Conservation (phyloP, 2,329 filamentous ascomycete species). For the Phoma sp. region DNA sequence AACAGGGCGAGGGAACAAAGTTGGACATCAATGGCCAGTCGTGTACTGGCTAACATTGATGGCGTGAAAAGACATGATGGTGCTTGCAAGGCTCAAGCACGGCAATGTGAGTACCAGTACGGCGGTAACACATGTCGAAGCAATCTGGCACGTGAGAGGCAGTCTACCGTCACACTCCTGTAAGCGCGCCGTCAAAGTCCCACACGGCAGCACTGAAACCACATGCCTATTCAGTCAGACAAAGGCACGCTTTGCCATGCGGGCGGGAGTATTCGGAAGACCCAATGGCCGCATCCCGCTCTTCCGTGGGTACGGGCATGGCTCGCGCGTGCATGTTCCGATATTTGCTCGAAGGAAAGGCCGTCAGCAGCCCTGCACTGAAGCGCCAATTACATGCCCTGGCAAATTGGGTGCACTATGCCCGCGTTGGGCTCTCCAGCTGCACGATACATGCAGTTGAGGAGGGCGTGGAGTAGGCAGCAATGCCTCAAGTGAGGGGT, state of each 20-base stretch:
- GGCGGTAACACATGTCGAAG: slow-evolving; percentile 1
- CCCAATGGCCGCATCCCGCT: slow-evolving; percentile 28
- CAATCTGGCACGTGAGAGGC: background rate
- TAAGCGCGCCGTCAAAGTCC: background rate
- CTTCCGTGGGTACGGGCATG: slow-evolving; percentile 28
- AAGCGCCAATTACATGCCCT: slow-evolving; percentile 18
- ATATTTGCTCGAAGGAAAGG: slow-evolving; percentile 19
- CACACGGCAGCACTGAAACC: slow-evolving; percentile 8
- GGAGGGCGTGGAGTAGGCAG: slow-evolving; percentile 16
- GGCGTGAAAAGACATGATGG: slow-evolving; percentile 1
- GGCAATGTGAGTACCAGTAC: background rate
- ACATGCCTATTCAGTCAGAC: slow-evolving; percentile 3
- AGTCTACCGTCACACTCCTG: background rate
- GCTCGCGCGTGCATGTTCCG: slow-evolving; percentile 22
- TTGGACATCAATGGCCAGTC: background rate
- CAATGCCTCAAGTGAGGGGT: slow-evolving; percentile 18
- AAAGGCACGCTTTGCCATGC: slow-evolving; percentile 8
- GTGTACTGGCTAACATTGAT: slow-evolving; percentile 8
- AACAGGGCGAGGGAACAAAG: background rate
- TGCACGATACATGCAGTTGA: slow-evolving; percentile 18
- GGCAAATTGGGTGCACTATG: slow-evolving; percentile 7
- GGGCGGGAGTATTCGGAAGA: slow-evolving; percentile 29
- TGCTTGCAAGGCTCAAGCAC: background rate
- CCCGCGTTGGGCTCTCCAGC: slow-evolving; percentile 13
- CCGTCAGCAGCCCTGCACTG: slow-evolving; percentile 20